These are phyloP conservation scores for Populus ilicifolia DNA, from an alignment of 345 rosid species.

Conservation along the genomic window DNA sequence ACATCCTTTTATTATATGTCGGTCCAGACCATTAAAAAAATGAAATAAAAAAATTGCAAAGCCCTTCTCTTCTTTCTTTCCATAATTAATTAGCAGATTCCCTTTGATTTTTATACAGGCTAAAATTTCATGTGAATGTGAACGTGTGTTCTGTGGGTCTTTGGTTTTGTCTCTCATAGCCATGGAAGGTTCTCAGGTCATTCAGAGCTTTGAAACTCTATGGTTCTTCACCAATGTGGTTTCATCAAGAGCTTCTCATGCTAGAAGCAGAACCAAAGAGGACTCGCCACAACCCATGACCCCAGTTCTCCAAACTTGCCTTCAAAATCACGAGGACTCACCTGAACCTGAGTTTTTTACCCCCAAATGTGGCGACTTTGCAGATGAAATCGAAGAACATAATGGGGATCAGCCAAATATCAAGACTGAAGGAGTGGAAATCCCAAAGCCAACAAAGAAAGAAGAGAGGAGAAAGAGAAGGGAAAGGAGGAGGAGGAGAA, in stretches of 20 bases:
- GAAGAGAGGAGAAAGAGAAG: conserved; percentile 15
- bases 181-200: conserved; percentile 34
- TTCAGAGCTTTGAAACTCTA: conserved; percentile 42
- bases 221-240: conserved; percentile 50
- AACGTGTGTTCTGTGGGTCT: not conserved
- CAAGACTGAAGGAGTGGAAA: conserved; percentile 12
- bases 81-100: not conserved
- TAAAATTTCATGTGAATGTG: not conserved
- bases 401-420: not conserved
- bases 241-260: not conserved
- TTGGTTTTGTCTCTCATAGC: conserved; percentile 23
- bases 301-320: not conserved
- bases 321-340: not conserved
- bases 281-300: conserved; percentile 4
- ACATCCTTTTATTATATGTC: not conserved
- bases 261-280: conserved; percentile 1
- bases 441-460: not conserved
- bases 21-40: not conserved
- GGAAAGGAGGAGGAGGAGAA: conserved; percentile 17
- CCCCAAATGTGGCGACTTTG: conserved; percentile 21
- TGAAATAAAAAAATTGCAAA: not conserved
- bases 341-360: not conserved
- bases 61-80: not conserved
- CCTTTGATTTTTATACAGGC: not conserved
- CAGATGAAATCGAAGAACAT: conserved; percentile 8